Conservation (phyloP, 2,329 filamentous ascomycete species). For the Juglanconis sp. region DNA sequence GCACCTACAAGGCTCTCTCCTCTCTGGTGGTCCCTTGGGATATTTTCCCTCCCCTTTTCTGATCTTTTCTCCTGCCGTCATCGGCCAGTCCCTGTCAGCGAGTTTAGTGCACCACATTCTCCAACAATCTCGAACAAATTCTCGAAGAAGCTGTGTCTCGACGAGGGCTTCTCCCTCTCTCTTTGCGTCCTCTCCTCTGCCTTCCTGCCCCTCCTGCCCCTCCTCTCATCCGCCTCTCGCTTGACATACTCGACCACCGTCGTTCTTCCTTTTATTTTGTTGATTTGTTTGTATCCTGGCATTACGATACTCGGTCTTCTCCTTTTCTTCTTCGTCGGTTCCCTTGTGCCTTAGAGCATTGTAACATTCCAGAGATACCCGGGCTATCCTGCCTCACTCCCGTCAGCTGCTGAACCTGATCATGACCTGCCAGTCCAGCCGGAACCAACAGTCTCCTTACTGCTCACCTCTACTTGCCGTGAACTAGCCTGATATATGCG, state of each 20-base stretch:
- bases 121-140: neutral
- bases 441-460: neutral
- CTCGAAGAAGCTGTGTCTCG: neutral
- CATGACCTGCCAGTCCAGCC: conserved; percentile 10
- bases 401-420: neutral
- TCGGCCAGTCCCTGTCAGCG: conserved; percentile 13
- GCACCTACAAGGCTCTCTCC: conserved; percentile 12
- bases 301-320: conserved; percentile 1
- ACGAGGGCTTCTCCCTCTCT: neutral
- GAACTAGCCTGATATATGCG: neutral
- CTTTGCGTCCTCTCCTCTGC: conserved; percentile 2
- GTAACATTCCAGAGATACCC: conserved; percentile 15
- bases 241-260: neutral
- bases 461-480: neutral
- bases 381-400: neutral
- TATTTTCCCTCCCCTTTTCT: conserved; percentile 7
- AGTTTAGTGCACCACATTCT: neutral
- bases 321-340: conserved; percentile 3
- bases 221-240: neutral
- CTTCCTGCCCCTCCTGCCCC: neutral
- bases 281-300: neutral
- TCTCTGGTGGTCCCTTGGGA: conserved; percentile 4
- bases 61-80: neutral
- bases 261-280: neutral
- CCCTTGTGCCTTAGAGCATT: conserved; percentile 1